Conservation (phyloP, 257 asterid genomes). For the Nemophila menziesii region DNA sequence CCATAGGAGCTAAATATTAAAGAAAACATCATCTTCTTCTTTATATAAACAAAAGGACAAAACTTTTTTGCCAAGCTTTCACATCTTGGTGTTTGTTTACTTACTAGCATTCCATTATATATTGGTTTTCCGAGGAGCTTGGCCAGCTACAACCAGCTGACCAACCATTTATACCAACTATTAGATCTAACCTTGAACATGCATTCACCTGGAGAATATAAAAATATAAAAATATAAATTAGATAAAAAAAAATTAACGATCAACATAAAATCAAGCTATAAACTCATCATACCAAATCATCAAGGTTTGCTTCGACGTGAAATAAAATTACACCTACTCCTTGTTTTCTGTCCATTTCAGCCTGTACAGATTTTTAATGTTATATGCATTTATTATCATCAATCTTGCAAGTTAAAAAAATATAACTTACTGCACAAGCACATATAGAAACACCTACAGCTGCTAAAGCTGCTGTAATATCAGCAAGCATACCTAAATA, state of each 20-base stretch:
- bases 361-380: conserved; percentile 36
- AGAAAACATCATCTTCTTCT: conserved; percentile 11
- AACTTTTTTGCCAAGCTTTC: conserved; percentile 30
- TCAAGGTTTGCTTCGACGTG: conserved; percentile 69
- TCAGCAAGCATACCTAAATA: conserved; percentile 95
- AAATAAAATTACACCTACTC: conserved; percentile 72
- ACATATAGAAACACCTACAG: conserved; percentile 56
- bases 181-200: conserved; percentile 56
- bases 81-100: conserved; percentile 19
- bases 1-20: conserved; percentile 14
- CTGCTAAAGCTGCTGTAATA: conserved; percentile 63
- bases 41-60: too few relatives aligned
- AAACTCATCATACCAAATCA: conserved; percentile 44
- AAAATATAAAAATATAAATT: too few relatives aligned
- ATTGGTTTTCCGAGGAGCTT: conserved; percentile 36
- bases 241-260: background rate
- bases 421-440: conserved; percentile 72
- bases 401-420: background rate
- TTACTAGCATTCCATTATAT: conserved; percentile 44
- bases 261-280: background rate
- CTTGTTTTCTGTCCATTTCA: conserved; percentile 57
- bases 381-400: background rate
- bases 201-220: conserved; percentile 37
- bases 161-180: conserved; percentile 88
- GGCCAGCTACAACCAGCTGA: conserved; percentile 89